Conservation (phyloP, 2,329 filamentous ascomycete genomes). For the Clarireedia paspali region DNA sequence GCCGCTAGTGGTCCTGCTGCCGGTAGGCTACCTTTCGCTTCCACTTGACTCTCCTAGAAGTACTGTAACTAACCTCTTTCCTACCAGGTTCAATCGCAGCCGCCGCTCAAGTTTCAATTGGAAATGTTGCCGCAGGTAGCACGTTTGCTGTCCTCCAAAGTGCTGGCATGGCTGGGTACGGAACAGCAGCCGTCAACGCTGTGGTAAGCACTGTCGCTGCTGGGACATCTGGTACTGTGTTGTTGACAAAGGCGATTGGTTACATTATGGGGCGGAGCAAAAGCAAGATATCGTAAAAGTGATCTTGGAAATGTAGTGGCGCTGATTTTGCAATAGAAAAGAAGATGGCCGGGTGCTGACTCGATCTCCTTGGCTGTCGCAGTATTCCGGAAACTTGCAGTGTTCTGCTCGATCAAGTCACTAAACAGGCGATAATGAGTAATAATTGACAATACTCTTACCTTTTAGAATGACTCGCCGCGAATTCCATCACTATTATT, state of each 20-base stretch:
- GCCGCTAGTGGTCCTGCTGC: background rate
- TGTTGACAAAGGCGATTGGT: background rate
- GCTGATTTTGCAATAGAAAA: no score
- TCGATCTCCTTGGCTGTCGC: no score
- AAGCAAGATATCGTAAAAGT: background rate
- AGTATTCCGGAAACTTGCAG: no score
- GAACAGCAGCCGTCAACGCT: background rate
- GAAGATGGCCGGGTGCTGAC: no score
- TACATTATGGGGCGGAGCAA: background rate
- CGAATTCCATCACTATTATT: no score
- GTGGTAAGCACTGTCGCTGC: background rate
- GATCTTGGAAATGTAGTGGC: background rate
- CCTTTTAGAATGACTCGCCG: no score
- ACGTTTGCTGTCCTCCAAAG: conserved; percentile 8
- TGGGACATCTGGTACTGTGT: background rate
- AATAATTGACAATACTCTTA: no score
- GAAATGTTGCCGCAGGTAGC: conserved; percentile 6
- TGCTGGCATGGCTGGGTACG: conserved; percentile 9
- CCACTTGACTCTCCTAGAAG: background rate
- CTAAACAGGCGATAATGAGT: no score
- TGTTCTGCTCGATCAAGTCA: no score
- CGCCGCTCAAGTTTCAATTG: background rate
- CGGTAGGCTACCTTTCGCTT: background rate
- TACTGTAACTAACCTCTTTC: background rate
- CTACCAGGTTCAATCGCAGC: background rate